Evolutionary conservation across 2,329 filamentous ascomycete species (phyloP).

Genomic region (Ophiostoma angusticollis): DNA sequence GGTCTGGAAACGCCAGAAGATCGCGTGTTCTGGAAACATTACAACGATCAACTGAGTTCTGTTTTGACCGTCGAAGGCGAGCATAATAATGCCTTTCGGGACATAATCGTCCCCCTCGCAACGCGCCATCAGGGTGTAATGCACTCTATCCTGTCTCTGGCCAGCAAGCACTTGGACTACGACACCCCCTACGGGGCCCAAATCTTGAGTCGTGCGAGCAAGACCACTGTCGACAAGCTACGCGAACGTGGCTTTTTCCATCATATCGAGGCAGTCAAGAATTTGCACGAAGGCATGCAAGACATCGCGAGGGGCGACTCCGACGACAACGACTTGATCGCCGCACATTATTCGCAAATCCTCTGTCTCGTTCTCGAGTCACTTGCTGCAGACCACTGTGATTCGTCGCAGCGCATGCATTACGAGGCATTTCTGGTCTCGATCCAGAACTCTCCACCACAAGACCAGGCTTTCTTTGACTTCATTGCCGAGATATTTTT

Average conservation of each 20-base stretch:
- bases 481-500: slow-evolving; percentile 70
- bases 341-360: slow-evolving; percentile 49
- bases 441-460: slow-evolving; percentile 47
- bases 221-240: slow-evolving; percentile 33
- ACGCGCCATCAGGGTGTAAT: slow-evolving; percentile 69
- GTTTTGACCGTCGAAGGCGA: slow-evolving; percentile 74
- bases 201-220: slow-evolving; percentile 36
- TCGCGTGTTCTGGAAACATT: slow-evolving; percentile 70
- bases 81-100: slow-evolving; percentile 72
- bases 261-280: slow-evolving; percentile 40
- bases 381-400: slow-evolving; percentile 40
- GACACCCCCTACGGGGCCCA: slow-evolving; percentile 43
- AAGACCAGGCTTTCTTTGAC: slow-evolving; percentile 50
- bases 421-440: slow-evolving; percentile 63
- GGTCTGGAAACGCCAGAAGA: slow-evolving; percentile 73
- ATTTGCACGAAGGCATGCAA: slow-evolving; percentile 35
- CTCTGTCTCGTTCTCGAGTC: slow-evolving; percentile 47
- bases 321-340: slow-evolving; percentile 33
- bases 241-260: slow-evolving; percentile 41
- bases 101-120: slow-evolving; percentile 71
- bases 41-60: slow-evolving; percentile 64
- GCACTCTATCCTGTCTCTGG: slow-evolving; percentile 78
- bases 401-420: slow-evolving; percentile 66
- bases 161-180: slow-evolving; percentile 61
- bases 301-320: slow-evolving; percentile 22